Percentiles rank a stretch among this genome's conserved stretches.
Evolutionary conservation across 352 stramenopile genomes (phyloP).

Genomic region (Pythium dissotocum): DNA sequence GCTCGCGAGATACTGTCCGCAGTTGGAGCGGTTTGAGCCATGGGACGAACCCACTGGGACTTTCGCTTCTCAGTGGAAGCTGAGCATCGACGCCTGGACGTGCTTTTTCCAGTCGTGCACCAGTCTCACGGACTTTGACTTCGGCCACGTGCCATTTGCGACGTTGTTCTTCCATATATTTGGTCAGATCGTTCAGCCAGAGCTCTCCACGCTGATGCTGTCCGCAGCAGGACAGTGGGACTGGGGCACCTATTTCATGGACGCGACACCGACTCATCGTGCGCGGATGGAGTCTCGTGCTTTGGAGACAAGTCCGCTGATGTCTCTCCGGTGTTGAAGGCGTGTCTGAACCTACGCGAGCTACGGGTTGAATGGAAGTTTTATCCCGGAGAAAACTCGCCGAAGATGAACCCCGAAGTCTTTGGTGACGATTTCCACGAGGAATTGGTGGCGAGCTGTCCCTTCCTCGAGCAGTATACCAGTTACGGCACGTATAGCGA

Average conservation of each 20-base stretch:
- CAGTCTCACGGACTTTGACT: constrained; percentile 1
- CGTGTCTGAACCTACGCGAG: background rate
- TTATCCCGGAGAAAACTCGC: background rate
- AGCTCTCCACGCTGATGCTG: background rate
- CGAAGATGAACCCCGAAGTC: constrained; percentile 5
- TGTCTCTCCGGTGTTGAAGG: background rate
- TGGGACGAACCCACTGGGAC: background rate
- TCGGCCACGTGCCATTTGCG: constrained; percentile 7
- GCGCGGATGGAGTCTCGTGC: background rate
- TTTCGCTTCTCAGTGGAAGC: background rate
- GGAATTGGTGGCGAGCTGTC: background rate
- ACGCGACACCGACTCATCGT: background rate
- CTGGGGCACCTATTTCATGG: background rate
- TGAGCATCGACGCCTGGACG: constrained; percentile 3
- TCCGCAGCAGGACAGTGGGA: background rate
- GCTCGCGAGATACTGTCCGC: background rate
- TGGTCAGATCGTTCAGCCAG: background rate
- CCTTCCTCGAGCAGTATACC: background rate
- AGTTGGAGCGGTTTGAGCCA: background rate
- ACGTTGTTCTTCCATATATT: constrained; percentile 12
- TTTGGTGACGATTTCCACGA: constrained; percentile 15
- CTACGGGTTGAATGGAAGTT: background rate
- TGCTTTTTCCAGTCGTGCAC: constrained; percentile 5
- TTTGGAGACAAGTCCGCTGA: background rate
- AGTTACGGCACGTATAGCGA: background rate